phyloP scores from a whole-genome alignment of 441 rosid species.

The Pelargonium australe region DNA sequence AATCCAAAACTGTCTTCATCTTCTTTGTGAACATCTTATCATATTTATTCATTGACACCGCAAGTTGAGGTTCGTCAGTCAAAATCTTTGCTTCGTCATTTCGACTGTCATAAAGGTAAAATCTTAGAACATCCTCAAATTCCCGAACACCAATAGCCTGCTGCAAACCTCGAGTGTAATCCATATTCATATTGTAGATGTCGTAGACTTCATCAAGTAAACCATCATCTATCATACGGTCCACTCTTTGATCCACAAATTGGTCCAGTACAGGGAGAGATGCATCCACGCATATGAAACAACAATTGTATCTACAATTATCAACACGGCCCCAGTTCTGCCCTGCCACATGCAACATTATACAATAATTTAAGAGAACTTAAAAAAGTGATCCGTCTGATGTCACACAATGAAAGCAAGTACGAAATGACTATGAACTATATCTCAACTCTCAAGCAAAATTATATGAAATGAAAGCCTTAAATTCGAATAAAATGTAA shows the following conservation, averaged over 20 bases:
- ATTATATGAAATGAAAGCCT: neutral
- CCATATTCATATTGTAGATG: constrained; percentile 51
- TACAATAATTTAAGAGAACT: constrained; percentile 21
- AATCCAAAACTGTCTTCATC: constrained; percentile 35
- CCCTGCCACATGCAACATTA: constrained; percentile 53
- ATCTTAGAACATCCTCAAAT: constrained; percentile 52
- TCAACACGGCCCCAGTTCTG: constrained; percentile 88
- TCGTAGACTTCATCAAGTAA: constrained; percentile 69
- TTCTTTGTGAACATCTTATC: constrained; percentile 38
- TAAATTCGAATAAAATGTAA: neutral
- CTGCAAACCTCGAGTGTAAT: constrained; percentile 67
- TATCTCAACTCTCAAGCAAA: neutral
- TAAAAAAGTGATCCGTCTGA: neutral
- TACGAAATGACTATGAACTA: neutral
- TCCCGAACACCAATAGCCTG: constrained; percentile 89
- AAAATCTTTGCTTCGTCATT: constrained; percentile 18
- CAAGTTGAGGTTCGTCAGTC: constrained; percentile 17
- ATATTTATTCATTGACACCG: constrained; percentile 20
- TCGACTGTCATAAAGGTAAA: constrained; percentile 26
- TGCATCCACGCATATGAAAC: constrained; percentile 69
- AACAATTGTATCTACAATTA: constrained; percentile 51
- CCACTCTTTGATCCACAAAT: constrained; percentile 72
- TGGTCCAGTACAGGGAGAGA: constrained; percentile 53
- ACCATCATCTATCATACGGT: constrained; percentile 72
- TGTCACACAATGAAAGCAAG: constrained; percentile 5